These are phyloP conservation scores for Calonectria hawksworthii DNA, from an alignment of 2,329 filamentous ascomycete species.

Conservation along the genomic window DNA sequence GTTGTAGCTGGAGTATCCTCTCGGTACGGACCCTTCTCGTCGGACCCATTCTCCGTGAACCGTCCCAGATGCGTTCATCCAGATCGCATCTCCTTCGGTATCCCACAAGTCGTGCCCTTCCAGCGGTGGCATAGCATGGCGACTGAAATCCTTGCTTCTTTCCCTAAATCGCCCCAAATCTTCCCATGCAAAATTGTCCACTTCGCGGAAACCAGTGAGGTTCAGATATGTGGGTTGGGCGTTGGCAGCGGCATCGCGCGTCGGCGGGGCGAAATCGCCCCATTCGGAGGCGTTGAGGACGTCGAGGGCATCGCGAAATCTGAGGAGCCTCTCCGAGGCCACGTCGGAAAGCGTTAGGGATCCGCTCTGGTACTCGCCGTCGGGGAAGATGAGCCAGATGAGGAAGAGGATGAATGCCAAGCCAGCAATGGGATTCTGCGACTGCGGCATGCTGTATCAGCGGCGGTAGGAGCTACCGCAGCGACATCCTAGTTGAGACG, in stretches of 20 bases:
- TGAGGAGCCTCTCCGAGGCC: slow-evolving; percentile 61
- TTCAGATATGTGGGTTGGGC: slow-evolving; percentile 70
- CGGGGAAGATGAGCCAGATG: slow-evolving; percentile 57
- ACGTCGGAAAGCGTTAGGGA: slow-evolving; percentile 53
- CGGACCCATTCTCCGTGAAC: slow-evolving; percentile 83
- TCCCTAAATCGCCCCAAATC: slow-evolving; percentile 76
- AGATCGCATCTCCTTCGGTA: slow-evolving; percentile 64
- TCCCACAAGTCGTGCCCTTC: slow-evolving; percentile 59
- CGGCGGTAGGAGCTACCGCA: slow-evolving; percentile 38
- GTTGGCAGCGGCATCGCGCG: slow-evolving; percentile 40
- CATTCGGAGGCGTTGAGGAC: slow-evolving; percentile 70
- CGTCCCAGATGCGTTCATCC: slow-evolving; percentile 83
- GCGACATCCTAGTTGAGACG: slow-evolving; percentile 40
- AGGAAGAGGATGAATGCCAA: slow-evolving; percentile 51
- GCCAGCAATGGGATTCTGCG: slow-evolving; percentile 56
- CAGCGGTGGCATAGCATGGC: slow-evolving; percentile 62
- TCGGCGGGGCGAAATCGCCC: slow-evolving; percentile 70
- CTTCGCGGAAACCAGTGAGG: slow-evolving; percentile 81
- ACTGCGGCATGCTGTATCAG: slow-evolving; percentile 60
- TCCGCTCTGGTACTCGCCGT: slow-evolving; percentile 51
- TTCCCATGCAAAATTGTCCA: slow-evolving; percentile 85
- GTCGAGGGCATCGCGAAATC: slow-evolving; percentile 65
- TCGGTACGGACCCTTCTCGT: slow-evolving; percentile 62
- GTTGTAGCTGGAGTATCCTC: slow-evolving; percentile 69
- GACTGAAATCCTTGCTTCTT: slow-evolving; percentile 73